These are phyloP conservation scores for Nidularia pulvinata DNA, from an alignment of 768 basidiomycete species.

Conservation along the genomic window DNA sequence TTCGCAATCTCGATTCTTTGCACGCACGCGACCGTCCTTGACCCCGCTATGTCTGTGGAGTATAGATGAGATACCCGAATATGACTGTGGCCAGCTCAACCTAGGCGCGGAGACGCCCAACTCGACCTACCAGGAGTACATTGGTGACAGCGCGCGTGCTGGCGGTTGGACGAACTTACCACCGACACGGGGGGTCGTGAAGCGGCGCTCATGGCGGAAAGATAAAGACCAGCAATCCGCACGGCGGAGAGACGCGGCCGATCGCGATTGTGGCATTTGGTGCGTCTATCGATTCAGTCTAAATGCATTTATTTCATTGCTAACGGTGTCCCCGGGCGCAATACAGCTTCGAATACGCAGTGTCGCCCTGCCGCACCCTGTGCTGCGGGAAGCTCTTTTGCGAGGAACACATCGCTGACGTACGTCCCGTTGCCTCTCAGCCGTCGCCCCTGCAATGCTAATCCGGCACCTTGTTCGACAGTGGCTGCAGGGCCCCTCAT, in stretches of 20 bases:
- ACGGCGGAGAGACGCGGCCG: background rate
- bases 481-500: slow-evolving; percentile 13
- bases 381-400: background rate
- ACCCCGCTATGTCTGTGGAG: no score
- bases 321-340: background rate
- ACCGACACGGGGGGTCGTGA: background rate
- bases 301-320: background rate
- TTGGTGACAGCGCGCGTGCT: background rate
- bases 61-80: no score
- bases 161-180: background rate
- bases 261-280: slow-evolving; percentile 18
- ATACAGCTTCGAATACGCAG: background rate
- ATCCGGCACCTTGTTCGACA: background rate
- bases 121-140: background rate
- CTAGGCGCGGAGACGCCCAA: slow-evolving; percentile 13
- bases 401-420: background rate
- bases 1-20: no score
- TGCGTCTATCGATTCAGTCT: slow-evolving; percentile 1
- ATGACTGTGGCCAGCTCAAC: slow-evolving; percentile 1
- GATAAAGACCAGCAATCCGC: slow-evolving; percentile 3
- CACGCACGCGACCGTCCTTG: no score
- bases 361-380: background rate
- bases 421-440: background rate
- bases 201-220: background rate
- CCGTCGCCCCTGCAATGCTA: background rate